These are phyloP conservation scores for Beauveria sp. DNA, from an alignment of 2,329 filamentous ascomycete genomes.

Conservation along the genomic window DNA sequence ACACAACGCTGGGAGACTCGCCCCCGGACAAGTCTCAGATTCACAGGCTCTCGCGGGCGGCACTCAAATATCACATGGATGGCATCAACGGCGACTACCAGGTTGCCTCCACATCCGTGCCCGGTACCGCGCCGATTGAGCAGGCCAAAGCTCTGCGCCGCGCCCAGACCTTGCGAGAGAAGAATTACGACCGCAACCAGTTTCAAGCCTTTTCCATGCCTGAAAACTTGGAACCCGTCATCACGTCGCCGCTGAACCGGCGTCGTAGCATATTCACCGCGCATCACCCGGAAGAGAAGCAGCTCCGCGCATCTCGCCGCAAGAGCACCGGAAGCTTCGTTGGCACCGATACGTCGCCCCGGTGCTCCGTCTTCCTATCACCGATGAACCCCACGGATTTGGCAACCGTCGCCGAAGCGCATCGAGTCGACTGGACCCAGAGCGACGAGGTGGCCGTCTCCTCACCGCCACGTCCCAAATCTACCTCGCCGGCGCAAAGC, in stretches of 20 bases:
- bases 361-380: conserved; percentile 4
- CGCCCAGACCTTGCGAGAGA: conserved; percentile 31
- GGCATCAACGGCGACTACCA: conserved; percentile 18
- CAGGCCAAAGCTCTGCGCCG: conserved; percentile 29
- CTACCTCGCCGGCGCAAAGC: not conserved
- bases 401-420: conserved; percentile 22
- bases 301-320: conserved; percentile 20
- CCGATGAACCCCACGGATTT: conserved; percentile 14
- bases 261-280: conserved; percentile 3
- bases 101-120: conserved; percentile 17
- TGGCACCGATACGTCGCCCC: conserved; percentile 14
- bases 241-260: not conserved
- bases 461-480: not conserved
- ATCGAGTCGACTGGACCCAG: conserved; percentile 51
- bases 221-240: not conserved
- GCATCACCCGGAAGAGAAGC: conserved; percentile 11
- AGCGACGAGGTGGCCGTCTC: conserved; percentile 36
- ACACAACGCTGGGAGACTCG: conserved; percentile 41
- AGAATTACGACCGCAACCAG: conserved; percentile 33
- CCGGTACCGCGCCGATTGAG: conserved; percentile 25
- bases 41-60: conserved; percentile 36
- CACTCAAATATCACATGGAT: conserved; percentile 33
- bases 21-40: conserved; percentile 28
- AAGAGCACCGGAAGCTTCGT: conserved; percentile 30
- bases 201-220: conserved; percentile 29